Base-by-base conservation (phyloP, 805 yeast genomes). In the Teunomyces stri region DNA sequence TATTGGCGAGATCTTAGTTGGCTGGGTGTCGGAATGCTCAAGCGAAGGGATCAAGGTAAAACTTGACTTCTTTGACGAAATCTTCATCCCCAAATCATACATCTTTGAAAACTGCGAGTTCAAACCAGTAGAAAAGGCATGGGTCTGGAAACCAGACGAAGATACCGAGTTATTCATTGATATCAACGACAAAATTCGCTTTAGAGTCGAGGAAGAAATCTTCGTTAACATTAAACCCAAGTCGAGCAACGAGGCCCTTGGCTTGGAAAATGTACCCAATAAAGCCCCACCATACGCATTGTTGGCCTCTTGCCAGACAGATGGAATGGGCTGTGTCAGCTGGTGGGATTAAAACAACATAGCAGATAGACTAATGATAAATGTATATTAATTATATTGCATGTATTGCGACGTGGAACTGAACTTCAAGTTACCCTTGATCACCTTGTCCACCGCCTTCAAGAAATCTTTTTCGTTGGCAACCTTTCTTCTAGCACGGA, bases 401-500 rank as follows among this genome's bases (percentile, higher is more conserved):
- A 94, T 94, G 75, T 94, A 94, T 76, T 92, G 90, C 58, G 96
- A 87, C 25, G 99, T 94, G 37, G 96, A 87, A 70, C 96, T 85
- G 77, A 94, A 94, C 78, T 94, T 95, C 84, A 91, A 84, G 75
- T 94, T 92, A 60, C 99, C 98, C 79, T 92, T 94, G 63, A 94
- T 94, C 51, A 94, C 99, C 77, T 94, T 94, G 61, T 94, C 99
- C 40, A 94, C 99, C 29, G 99, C 96, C 58, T 92, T 90, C 60
- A 94, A 75, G 78, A 94, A 94, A 69, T 94, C 99, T 77, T 94
- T 94, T 68, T 94, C 99, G 22, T 96, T 86, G 33, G 99, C 98
- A 37, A 94, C 97, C 75, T 94, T 94, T 74, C 99, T 82, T 70
- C 99, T 84, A 15, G 98, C 97, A 61, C 99, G 83, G 47, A 94